Evolutionary conservation across 2,329 filamentous ascomycete genomes (phyloP), one percentile per base, ranked within the genome.

Genomic region (Microdochium bolleyi): DNA sequence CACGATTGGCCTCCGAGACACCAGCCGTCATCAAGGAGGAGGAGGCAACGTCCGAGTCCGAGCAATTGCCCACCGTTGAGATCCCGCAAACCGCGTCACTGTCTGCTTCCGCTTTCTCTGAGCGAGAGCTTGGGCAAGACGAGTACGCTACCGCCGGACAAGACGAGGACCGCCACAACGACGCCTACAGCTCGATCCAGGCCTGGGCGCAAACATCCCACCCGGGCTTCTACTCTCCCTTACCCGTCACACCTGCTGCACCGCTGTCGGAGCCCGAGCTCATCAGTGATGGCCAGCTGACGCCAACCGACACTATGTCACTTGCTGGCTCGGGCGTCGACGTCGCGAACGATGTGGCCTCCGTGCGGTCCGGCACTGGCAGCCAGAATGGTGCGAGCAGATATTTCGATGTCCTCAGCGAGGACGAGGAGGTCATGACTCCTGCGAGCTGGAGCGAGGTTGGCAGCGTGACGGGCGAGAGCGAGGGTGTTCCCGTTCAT

Each of bases 361-460:
- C 73, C 7, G 68, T 65, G 0, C 61, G 66, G 49, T 68, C 65
- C 2, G 70, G 63, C 9, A n/a, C n/a, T n/a, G 70, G 70, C 27
- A 70, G 58, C 24, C 44, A 48, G 10, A 41, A 41, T 19, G 41
- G 7, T 7, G 37, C 37, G 13, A 70, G 67, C 19, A 63, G 65
- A 1, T 70, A 74, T 46, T 79, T 72, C 51, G 81, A 83, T 55
- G 75, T 84, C 16, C 66, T 83, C 69, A 84, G 80, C 59, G 78
- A 82, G 57, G 80, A 78, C 59, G 79, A 78, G 30, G 80, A 79
- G 27, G 76, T 84, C 60, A 66, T 73, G 52, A 86, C 82, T 1
- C 82, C 83, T 0, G 74, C 75, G 1, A 83, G 78, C 64, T 86
- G 83, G 83, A 83, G 79, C 7, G 83, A 86, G 62, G 75, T 86